phyloP scores from a whole-genome alignment of 2,329 filamentous ascomycete genomes.

The Phialocephala subalpina region DNA sequence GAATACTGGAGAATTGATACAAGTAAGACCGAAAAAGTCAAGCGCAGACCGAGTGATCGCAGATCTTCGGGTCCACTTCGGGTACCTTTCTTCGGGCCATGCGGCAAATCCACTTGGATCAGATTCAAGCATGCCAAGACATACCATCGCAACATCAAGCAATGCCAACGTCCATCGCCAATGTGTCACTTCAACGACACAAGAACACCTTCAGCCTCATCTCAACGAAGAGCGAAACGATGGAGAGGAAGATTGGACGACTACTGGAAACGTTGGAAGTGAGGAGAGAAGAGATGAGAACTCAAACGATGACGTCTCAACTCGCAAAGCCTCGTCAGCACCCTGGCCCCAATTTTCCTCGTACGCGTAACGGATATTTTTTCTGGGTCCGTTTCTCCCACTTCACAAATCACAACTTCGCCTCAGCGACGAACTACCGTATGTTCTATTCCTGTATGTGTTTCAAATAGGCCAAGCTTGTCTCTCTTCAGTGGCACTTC shows the following conservation, averaged over 20 bases:
- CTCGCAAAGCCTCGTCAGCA: neutral
- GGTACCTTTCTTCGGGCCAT: neutral
- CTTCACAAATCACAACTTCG: neutral
- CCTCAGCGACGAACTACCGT: neutral
- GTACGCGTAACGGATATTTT: slow-evolving; percentile 8
- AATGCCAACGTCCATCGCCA: neutral
- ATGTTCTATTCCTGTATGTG: slow-evolving; percentile 5
- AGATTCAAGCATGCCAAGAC: neutral
- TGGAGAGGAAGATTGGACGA: neutral
- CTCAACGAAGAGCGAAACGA: neutral
- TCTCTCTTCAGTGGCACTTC: no score
- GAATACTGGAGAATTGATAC: neutral
- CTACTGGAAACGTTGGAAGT: neutral
- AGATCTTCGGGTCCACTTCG: neutral
- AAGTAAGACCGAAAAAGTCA: neutral
- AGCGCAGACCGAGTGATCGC: neutral
- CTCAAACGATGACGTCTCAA: neutral
- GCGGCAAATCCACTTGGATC: neutral
- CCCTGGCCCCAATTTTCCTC: slow-evolving; percentile 8
- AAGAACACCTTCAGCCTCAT: neutral
- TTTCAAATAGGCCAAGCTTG: neutral
- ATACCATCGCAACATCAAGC: neutral
- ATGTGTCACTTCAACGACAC: neutral
- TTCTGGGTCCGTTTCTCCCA: neutral
- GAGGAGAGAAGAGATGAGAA: neutral